Conservation (phyloP, 1,139 yeast species). For the Yamadazyma dendronema region DNA sequence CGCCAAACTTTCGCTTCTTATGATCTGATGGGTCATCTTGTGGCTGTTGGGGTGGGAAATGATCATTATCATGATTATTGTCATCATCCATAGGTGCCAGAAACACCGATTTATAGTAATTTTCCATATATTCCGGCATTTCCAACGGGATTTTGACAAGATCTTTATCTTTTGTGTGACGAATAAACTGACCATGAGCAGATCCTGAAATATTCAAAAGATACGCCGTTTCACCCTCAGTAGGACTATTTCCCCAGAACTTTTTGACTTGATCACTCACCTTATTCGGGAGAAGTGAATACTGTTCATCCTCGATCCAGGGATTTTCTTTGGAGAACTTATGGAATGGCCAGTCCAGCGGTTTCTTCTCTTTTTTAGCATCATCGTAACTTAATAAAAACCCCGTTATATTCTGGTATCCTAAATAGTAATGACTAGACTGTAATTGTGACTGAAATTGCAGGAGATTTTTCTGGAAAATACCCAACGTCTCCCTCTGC, state of each 20-base stretch:
- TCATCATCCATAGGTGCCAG: slow-evolving; percentile 23
- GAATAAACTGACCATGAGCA: slow-evolving; percentile 44
- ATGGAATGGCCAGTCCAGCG: slow-evolving; percentile 59
- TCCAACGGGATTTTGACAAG: slow-evolving; percentile 21
- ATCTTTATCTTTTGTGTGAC: slow-evolving; percentile 3
- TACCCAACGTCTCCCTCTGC: slow-evolving; percentile 27
- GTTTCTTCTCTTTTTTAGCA: slow-evolving; percentile 38
- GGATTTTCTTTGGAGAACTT: slow-evolving; percentile 36
- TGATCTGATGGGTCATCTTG: slow-evolving; percentile 6
- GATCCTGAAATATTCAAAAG: slow-evolving; percentile 53
- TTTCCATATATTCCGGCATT: slow-evolving; percentile 44
- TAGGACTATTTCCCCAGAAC: slow-evolving; percentile 55
- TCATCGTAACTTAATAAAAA: slow-evolving; percentile 62
- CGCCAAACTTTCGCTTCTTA: slow-evolving; percentile 2
- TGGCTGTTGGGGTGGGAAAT: too few relatives aligned
- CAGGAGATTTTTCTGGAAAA: slow-evolving; percentile 32
- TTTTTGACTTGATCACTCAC: slow-evolving; percentile 45
- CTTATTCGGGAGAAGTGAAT: slow-evolving; percentile 59
- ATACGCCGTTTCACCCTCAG: slow-evolving; percentile 28
- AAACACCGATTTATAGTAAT: slow-evolving; percentile 30
- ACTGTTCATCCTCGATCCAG: slow-evolving; percentile 54
- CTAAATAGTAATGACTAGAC: slow-evolving; percentile 44
- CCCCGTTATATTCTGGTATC: slow-evolving; percentile 77
- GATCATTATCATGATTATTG: slow-evolving; percentile 6
- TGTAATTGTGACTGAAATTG: slow-evolving; percentile 31